Evolutionary conservation across 2,329 filamentous ascomycete genomes (phyloP).

Genomic region (Penicillium expansum): DNA sequence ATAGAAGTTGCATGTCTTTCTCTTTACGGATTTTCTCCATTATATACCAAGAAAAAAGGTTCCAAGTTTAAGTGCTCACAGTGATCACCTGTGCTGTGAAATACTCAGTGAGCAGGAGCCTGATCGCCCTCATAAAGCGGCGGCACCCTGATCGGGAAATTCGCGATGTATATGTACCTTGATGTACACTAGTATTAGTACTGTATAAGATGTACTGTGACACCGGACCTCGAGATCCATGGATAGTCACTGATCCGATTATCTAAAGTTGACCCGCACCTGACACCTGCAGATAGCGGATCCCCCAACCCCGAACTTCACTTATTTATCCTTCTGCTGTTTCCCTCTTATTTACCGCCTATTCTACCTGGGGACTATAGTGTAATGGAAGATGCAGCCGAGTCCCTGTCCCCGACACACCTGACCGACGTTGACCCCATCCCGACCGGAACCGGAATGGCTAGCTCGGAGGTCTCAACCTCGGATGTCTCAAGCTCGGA

Average conservation of each 20-base stretch:
- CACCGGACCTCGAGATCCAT: not conserved
- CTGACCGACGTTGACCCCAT: slow-evolving; percentile 4
- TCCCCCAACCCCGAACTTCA: slow-evolving; percentile 9
- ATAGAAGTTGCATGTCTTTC: too few species aligned
- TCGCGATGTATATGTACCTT: not conserved
- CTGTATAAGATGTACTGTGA: not conserved
- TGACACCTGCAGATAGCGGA: slow-evolving; percentile 10
- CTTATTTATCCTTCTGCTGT: not conserved
- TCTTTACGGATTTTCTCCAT: too few species aligned
- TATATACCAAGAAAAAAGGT: too few species aligned
- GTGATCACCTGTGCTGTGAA: too few species aligned
- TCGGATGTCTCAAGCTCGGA: slow-evolving; percentile 20
- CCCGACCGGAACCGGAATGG: slow-evolving; percentile 11
- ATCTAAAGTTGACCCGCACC: slow-evolving; percentile 24
- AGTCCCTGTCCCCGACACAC: not conserved
- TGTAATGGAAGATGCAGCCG: slow-evolving; percentile 17
- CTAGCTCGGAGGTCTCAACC: slow-evolving; percentile 8
- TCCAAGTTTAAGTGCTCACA: too few species aligned
- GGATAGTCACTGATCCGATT: slow-evolving; percentile 9
- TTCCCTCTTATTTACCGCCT: not conserved
- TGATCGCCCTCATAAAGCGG: too few species aligned
- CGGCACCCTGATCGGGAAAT: too few species aligned
- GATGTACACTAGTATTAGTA: not conserved
- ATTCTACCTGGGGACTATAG: not conserved
- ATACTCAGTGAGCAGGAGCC: too few species aligned